Percentiles rank a stretch among this genome's conserved stretches.
Evolutionary conservation across 2,329 filamentous ascomycete species (phyloP).

Genomic region (Bretziella fagacearum): DNA sequence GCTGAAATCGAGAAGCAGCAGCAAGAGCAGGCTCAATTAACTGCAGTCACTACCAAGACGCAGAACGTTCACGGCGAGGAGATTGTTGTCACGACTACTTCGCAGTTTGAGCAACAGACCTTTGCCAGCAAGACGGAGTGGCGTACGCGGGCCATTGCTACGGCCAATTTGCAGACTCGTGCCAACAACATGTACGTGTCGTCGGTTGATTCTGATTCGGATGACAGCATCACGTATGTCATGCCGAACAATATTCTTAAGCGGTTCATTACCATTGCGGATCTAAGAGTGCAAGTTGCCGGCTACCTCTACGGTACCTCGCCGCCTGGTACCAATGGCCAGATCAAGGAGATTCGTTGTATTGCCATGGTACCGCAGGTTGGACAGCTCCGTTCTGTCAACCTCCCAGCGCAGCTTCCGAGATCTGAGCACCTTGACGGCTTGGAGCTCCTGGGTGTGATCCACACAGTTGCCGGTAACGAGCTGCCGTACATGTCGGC

Average conservation of each 20-base stretch:
- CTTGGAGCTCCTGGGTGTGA: slow-evolving; percentile 82
- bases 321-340: slow-evolving; percentile 85
- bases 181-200: slow-evolving; percentile 99
- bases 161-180: slow-evolving; percentile 81
- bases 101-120: slow-evolving; percentile 91
- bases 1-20: slow-evolving; percentile 99
- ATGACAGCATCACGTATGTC: slow-evolving; percentile 75
- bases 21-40: slow-evolving; percentile 89
- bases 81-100: slow-evolving; percentile 95
- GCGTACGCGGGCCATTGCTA: slow-evolving; percentile 91
- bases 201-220: slow-evolving; percentile 78
- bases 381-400: slow-evolving; percentile 78
- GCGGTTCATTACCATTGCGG: slow-evolving; percentile 93
- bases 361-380: slow-evolving; percentile 98
- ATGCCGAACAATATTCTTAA: slow-evolving; percentile 99
- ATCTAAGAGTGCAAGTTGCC: slow-evolving; percentile 89
- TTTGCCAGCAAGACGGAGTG: slow-evolving; percentile 98
- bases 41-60: slow-evolving; percentile 93
- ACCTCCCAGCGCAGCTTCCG: slow-evolving; percentile 75
- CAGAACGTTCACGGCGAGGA: slow-evolving; percentile 95
- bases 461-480: slow-evolving; percentile 88
- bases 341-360: slow-evolving; percentile 91
- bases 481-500: slow-evolving; percentile 95
- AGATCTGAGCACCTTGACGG: slow-evolving; percentile 77
- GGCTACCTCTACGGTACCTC: slow-evolving; percentile 90